Conservation (phyloP, 495 filamentous ascomycete species). For the Parathielavia hyrcaniae region DNA sequence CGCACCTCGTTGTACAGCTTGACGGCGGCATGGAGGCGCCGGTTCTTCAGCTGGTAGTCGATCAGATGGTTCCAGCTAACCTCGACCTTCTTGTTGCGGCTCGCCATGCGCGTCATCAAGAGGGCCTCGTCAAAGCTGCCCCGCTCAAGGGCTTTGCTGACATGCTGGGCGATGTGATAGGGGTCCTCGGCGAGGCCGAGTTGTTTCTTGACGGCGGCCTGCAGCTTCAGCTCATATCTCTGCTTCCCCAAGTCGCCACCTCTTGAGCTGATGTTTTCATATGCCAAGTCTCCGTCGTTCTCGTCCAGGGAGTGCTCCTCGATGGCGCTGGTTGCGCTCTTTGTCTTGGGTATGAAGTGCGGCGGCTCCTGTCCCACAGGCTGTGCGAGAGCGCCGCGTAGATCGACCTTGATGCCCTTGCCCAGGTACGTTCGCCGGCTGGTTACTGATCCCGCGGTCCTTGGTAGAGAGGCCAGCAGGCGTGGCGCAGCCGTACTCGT, state of each 20-base stretch:
- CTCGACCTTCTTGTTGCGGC: constrained; percentile 50
- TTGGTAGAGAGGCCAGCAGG: constrained; percentile 4
- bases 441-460: background rate
- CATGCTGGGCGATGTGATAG: constrained; percentile 55
- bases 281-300: background rate
- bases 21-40: constrained; percentile 54
- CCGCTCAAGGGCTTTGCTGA: constrained; percentile 48
- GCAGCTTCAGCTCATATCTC: constrained; percentile 17
- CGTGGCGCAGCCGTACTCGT: constrained; percentile 10
- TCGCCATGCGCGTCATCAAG: constrained; percentile 59
- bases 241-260: constrained; percentile 8
- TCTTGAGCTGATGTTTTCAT: background rate
- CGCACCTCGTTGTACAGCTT: constrained; percentile 79
- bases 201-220: constrained; percentile 45
- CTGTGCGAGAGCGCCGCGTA: background rate
- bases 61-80: constrained; percentile 88
- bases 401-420: background rate
- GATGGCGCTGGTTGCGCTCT: background rate
- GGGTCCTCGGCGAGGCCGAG: constrained; percentile 62
- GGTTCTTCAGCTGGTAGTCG: constrained; percentile 57
- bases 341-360: background rate
- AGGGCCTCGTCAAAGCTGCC: constrained; percentile 57
- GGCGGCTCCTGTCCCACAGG: too few species aligned
- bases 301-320: background rate
- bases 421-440: background rate